Conservation (phyloP, 2,329 filamentous ascomycete genomes). For the Pseudopithomyces maydicus region DNA sequence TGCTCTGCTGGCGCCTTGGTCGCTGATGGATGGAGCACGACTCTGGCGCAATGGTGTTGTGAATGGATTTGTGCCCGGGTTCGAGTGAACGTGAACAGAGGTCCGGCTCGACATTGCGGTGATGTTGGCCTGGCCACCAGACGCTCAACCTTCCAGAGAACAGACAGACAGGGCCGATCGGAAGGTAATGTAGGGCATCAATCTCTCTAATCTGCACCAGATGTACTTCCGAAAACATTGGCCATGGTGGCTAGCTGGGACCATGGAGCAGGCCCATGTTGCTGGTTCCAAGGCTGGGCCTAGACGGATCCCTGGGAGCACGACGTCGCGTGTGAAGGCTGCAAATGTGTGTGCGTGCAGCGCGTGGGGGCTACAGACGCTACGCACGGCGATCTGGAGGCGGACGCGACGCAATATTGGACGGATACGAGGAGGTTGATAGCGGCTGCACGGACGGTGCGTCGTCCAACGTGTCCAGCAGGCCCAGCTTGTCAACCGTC, state of each 20-base stretch:
- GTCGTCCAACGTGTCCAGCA: background rate
- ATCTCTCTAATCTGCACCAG: background rate
- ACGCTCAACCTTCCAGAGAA: background rate
- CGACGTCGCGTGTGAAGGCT: conserved; percentile 1
- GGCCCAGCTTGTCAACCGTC: background rate
- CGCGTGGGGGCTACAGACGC: background rate
- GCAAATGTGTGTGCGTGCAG: background rate
- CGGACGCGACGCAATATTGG: background rate
- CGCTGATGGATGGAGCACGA: conserved; percentile 24
- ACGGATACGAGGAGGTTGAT: background rate
- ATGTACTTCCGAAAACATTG: background rate
- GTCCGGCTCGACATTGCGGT: conserved; percentile 25
- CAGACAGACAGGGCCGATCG: conserved; percentile 9
- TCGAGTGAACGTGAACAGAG: conserved; percentile 21
- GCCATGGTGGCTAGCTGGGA: conserved; percentile 7
- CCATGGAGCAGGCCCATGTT: conserved; percentile 2
- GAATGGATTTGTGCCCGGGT: conserved; percentile 25
- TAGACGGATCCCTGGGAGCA: background rate
- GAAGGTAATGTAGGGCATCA: background rate
- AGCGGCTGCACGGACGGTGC: conserved; percentile 1
- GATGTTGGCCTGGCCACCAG: background rate
- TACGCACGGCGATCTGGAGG: background rate
- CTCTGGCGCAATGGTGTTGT: conserved; percentile 26
- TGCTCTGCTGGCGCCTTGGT: conserved; percentile 14
- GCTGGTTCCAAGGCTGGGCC: background rate